A percentile compares a stretch with the other conserved stretches of the same genome.
phyloP scores from a whole-genome alignment of 495 filamentous ascomycete genomes.

The Penicillium simplicissimum region DNA sequence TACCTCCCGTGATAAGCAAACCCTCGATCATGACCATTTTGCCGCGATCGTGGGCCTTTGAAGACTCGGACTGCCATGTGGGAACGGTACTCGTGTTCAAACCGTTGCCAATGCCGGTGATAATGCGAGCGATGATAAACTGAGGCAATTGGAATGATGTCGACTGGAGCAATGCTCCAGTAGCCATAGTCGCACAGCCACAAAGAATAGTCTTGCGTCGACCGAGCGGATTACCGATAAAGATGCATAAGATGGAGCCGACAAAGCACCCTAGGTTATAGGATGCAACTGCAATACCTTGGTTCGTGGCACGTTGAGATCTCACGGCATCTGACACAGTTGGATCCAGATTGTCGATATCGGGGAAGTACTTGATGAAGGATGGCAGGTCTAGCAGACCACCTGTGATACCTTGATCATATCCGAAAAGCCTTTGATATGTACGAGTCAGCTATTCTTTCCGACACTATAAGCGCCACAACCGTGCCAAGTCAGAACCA shows the following conservation, averaged over 20 bases:
- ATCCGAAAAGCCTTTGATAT: constrained; percentile 47
- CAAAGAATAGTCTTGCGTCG: constrained; percentile 66
- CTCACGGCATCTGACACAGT: not conserved
- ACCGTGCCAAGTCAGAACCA: not conserved
- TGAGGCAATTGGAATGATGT: constrained; percentile 61
- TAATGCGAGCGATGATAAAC: constrained; percentile 63
- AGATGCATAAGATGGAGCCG: constrained; percentile 68
- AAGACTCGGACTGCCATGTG: constrained; percentile 64
- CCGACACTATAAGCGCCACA: not conserved
- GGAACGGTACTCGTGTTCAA: constrained; percentile 54
- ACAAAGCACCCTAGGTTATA: constrained; percentile 80
- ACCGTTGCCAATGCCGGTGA: constrained; percentile 70
- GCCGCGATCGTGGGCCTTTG: constrained; percentile 67
- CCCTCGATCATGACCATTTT: constrained; percentile 78
- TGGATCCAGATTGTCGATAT: constrained; percentile 26
- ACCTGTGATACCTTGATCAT: constrained; percentile 59
- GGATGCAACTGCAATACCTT: constrained; percentile 58
- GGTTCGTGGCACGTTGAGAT: constrained; percentile 31
- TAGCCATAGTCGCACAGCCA: constrained; percentile 63
- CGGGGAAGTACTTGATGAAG: constrained; percentile 55
- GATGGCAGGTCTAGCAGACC: constrained; percentile 55
- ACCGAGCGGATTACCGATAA: constrained; percentile 70
- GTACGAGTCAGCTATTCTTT: constrained; percentile 2
- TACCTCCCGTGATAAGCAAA: constrained; percentile 64
- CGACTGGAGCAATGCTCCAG: constrained; percentile 66